Evolutionary conservation across 352 stramenopile species (phyloP), one percentile per base, ranked within the genome.

Genomic region (Phytophthora fragariaefolia): DNA sequence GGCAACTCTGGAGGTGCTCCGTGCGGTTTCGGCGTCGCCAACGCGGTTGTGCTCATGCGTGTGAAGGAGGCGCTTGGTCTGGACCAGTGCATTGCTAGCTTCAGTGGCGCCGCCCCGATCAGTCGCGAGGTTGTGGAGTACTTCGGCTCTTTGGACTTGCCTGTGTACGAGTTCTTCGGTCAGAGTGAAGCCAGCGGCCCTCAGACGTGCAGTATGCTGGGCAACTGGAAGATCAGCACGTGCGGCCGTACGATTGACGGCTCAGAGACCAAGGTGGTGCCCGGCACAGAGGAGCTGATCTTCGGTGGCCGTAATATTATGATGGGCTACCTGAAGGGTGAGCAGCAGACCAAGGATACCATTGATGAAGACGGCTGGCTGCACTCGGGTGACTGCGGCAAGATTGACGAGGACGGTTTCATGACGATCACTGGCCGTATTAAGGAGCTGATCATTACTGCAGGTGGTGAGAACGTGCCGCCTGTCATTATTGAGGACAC

Each of bases 361-460:
- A 96, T 99, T 52, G 95, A 99, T 64, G 74, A 68, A 1, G 87
- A 98, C 2, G 96, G 96, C 12, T 99, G 87, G 87, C 74, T 98
- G 26, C 92, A 98, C 77, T 97, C 91, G 18, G 96, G 96, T 22
- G 96, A 99, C 69, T 96, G 93, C 38, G 96, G 89, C 20, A 87
- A 92, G 55, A 85, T 97, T 18, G 95, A 98, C 58, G 79, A 91
- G 24, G 76, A 94, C 36, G 91, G 95, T n/a, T 98, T 99, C 72
- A 89, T 98, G 80, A 82, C 72, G 43, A 98, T 99, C 59, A 99
- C 96, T 15, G 96, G 96, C 18, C 92, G 96, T 58, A 98, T 98
- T 79, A 99, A 99, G 76, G 96, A 99, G 74, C 68, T 98, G 18
- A 96, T 98, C 55, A 92, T 98, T 63, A 98, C 95, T 38, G 95